A percentile compares a stretch with the other conserved stretches of the same genome.
These are phyloP conservation scores for Ganoderma resinaceum DNA, from an alignment of 1,284 basidiomycete species.

Conservation along the genomic window DNA sequence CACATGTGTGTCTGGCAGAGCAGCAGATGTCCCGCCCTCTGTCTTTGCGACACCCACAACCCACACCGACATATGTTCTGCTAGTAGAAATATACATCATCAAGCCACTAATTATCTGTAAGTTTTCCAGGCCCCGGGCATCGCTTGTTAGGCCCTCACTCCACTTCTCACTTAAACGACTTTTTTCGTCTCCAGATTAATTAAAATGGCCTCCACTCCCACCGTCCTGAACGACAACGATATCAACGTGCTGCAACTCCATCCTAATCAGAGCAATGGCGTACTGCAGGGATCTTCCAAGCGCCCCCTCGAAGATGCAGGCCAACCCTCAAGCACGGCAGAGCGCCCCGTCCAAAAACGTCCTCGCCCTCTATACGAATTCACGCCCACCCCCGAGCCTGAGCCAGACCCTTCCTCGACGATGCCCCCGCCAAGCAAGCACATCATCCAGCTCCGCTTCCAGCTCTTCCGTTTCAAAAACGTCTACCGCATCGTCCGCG, in stretches of 20 bases:
- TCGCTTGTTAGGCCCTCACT: not conserved
- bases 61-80: not conserved
- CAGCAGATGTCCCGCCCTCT: not conserved
- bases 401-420: not conserved
- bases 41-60: not conserved
- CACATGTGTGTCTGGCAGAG: not conserved
- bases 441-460: conserved; percentile 41
- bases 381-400: not conserved
- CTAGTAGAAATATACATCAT: not conserved
- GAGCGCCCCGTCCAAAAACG: not conserved
- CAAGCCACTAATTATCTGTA: not conserved
- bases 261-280: not conserved
- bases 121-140: not conserved
- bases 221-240: not conserved
- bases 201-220: not conserved
- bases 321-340: not conserved
- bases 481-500: conserved; percentile 40
- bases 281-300: not conserved
- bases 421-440: conserved; percentile 17
- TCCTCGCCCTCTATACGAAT: not conserved
- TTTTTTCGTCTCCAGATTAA: not conserved
- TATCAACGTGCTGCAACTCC: not conserved
- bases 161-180: not conserved
- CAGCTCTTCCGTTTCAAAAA: conserved; percentile 40
- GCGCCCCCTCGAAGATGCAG: not conserved